Evolutionary conservation across 2,329 filamentous ascomycete genomes (phyloP), one percentile per base, ranked within the genome.

Genomic region (Ceratocystis destructans): DNA sequence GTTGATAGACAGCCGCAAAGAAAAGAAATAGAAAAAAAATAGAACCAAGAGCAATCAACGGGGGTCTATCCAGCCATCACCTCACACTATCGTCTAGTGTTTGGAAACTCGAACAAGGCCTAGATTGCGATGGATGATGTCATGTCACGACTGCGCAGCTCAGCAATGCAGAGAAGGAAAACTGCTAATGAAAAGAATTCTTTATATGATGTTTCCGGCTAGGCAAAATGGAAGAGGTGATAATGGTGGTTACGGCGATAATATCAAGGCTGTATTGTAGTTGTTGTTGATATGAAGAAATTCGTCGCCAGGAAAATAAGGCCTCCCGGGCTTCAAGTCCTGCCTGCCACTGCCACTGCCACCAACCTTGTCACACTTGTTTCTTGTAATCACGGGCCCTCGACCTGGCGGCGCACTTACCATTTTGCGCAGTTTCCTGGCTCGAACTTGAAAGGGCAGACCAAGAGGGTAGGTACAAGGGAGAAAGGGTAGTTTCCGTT

Each of bases 51-150:
- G n/a, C 55, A 37, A n/a, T 28, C 33, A 15, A 31, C 55, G 31
- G 55, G 55, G 22, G n/a, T 59, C 31, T 37, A 37, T n/a, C 25
- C 55, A n/a, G 8, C 28, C 55, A n/a, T 59, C 15, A 15, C 10
- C 37, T 41, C 3, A 31, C 55, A n/a, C 55, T 33, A 33, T n/a
- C 17, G 28, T 59, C n/a, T 59, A 37, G 28, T 59, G 20, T n/a
- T 28, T 41, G 37, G 37, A 20, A 15, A 44, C 22, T 62, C 4
- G n/a, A 3, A 12, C n/a, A 33, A 28, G 41, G 59, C 33, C 20
- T 44, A 44, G 48, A 44, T 31, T 28, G 45, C 50, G n/a, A 57
- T 7, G 5, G 33, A 68, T 65, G 57, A 68, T 68, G 44, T 68
- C 64, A 67, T 67, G 41, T 46, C 53, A 44, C 50, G 15, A 64